A percentile compares a stretch with the other conserved stretches of the same genome.
Conservation (phyloP, 1,284 basidiomycete species). For the Fomitopsis palustris region DNA sequence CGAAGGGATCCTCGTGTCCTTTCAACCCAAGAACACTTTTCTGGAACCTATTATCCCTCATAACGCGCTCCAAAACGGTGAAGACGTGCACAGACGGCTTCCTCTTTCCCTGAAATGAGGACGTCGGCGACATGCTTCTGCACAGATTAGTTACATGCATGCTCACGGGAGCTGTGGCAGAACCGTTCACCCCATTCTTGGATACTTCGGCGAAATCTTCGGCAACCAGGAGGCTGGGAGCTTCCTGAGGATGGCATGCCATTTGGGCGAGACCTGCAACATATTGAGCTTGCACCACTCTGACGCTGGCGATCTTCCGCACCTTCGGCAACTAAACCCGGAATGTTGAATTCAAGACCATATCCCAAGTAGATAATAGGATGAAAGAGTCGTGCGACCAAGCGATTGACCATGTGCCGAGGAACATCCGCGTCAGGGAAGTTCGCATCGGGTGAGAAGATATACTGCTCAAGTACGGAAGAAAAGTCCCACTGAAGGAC, state of each 20-base stretch:
- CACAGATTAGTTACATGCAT: conserved; percentile 9
- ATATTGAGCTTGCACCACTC: background rate
- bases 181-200: conserved; percentile 6
- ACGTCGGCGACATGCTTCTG: background rate
- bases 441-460: conserved; percentile 56
- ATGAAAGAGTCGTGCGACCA: conserved; percentile 58
- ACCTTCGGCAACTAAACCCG: conserved; percentile 66
- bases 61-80: conserved; percentile 35
- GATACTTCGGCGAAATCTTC: conserved; percentile 22
- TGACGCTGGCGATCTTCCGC: background rate
- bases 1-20: conserved; percentile 23
- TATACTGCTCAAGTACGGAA: conserved; percentile 47
- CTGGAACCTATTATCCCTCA: conserved; percentile 32
- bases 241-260: conserved; percentile 26
- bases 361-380: conserved; percentile 65
- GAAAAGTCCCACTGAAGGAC: conserved; percentile 40
- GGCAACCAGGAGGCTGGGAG: conserved; percentile 23
- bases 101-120: conserved; percentile 18
- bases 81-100: conserved; percentile 29
- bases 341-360: conserved; percentile 59
- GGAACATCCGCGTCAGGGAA: conserved; percentile 36
- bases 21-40: conserved; percentile 41
- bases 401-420: conserved; percentile 53
- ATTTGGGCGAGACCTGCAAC: conserved; percentile 34
- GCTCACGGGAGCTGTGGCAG: conserved; percentile 12